A percentile compares a stretch with the other conserved stretches of the same genome.
Evolutionary conservation across 2,329 filamentous ascomycete genomes (phyloP).

Genomic region (Sporothrix sp.): DNA sequence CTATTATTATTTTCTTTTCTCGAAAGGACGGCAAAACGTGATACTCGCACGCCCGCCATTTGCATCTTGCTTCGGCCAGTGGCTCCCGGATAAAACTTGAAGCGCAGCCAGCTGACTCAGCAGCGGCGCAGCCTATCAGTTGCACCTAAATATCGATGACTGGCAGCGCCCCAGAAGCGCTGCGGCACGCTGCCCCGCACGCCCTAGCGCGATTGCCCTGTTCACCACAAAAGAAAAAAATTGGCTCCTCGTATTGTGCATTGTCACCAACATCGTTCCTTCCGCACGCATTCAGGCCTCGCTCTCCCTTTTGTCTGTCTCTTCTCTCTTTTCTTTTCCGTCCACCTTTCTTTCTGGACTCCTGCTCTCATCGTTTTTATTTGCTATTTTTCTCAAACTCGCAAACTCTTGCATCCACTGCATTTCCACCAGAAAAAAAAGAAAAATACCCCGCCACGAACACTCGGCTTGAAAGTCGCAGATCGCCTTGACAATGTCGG

Average conservation of each 20-base stretch:
- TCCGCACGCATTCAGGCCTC: slow-evolving; percentile 7
- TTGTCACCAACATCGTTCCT: slow-evolving; percentile 9
- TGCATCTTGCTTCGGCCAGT: not conserved
- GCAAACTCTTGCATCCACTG: not conserved
- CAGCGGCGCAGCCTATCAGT: slow-evolving; percentile 13
- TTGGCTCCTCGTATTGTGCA: slow-evolving; percentile 13
- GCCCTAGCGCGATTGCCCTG: slow-evolving; percentile 17
- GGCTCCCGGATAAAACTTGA: slow-evolving; percentile 9
- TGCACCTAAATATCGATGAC: slow-evolving; percentile 13
- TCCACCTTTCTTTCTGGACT: not conserved
- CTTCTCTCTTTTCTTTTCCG: not conserved
- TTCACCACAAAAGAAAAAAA: slow-evolving; percentile 16
- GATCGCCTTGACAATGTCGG: slow-evolving; percentile 12
- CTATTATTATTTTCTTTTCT: too few relatives aligned
- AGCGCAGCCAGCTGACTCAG: not conserved
- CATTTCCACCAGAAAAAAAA: not conserved
- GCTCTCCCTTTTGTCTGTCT: not conserved
- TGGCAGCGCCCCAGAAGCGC: not conserved
- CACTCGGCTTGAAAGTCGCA: not conserved
- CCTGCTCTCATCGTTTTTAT: not conserved
- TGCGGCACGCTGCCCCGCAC: slow-evolving; percentile 14
- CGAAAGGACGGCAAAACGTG: too few relatives aligned
- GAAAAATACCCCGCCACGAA: slow-evolving; percentile 12
- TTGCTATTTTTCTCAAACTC: not conserved
- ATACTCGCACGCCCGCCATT: too few relatives aligned